Percentiles rank a stretch among this genome's conserved stretches.
These are phyloP conservation scores for Solanum medicagineum DNA, from an alignment of 257 asterid genomes.

Conservation along the genomic window DNA sequence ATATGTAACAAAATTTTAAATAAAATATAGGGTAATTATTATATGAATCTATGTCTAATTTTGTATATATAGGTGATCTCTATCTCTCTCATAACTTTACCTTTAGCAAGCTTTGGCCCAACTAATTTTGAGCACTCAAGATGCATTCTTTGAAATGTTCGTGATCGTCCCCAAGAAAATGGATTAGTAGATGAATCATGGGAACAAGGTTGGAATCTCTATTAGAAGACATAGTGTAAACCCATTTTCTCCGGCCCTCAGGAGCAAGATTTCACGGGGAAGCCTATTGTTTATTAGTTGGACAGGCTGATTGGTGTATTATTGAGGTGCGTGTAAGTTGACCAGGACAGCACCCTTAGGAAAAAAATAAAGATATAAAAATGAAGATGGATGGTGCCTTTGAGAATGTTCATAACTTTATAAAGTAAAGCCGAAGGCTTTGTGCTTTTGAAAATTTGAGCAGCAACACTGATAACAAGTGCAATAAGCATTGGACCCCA, in stretches of 20 bases:
- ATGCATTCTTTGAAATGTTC: no score
- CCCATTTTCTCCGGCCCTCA: background rate
- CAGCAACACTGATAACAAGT: conserved; percentile 77
- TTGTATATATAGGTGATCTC: no score
- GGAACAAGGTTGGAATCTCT: background rate
- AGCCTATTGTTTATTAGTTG: background rate
- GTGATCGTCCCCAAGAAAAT: background rate
- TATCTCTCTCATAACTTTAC: background rate
- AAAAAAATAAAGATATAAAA: background rate
- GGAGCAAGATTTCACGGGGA: background rate
- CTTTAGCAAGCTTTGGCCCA: background rate
- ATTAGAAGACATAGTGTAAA: background rate
- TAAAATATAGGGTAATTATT: no score
- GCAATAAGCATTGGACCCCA: conserved; percentile 72
- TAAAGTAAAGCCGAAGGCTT: conserved; percentile 42
- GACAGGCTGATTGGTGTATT: no score
- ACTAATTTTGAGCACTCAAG: background rate
- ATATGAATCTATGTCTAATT: no score
- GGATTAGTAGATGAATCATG: background rate
- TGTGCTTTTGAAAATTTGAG: conserved; percentile 44
- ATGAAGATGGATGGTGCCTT: conserved; percentile 26
- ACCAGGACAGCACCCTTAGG: background rate
- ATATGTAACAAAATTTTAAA: background rate
- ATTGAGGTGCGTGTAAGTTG: background rate
- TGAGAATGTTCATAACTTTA: conserved; percentile 50